Conservation (phyloP, 163 green algal genomes). For the Chlorella variabilis region DNA sequence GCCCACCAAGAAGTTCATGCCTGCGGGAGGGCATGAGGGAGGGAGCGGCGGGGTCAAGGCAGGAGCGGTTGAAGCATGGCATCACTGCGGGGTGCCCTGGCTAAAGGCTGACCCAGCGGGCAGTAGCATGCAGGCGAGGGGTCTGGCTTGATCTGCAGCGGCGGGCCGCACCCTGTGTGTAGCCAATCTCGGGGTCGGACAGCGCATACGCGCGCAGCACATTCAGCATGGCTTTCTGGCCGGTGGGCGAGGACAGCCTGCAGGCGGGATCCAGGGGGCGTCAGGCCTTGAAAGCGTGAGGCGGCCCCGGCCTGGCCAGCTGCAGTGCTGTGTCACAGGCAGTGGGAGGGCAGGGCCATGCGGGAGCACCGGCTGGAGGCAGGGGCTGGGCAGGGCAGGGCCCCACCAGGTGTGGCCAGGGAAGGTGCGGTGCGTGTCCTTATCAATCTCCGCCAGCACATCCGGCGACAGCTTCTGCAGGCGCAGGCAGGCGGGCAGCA, state of each 20-base stretch:
- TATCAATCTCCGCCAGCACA: conserved; percentile 60
- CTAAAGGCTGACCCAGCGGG: too few species aligned
- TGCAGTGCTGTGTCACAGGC: too few species aligned
- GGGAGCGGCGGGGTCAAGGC: neutral
- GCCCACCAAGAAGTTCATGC: conserved; percentile 80
- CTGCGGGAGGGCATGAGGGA: conserved; percentile 18
- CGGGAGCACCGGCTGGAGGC: neutral
- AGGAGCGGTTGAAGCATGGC: too few species aligned
- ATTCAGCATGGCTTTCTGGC: conserved; percentile 55
- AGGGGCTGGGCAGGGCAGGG: neutral
- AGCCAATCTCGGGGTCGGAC: conserved; percentile 55
- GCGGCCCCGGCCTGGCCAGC: too few species aligned
- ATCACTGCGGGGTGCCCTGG: too few species aligned
- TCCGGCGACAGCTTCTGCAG: conserved; percentile 34
- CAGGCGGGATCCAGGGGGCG: neutral
- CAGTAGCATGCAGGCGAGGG: too few species aligned
- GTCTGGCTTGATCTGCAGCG: too few species aligned
- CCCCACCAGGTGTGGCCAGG: conserved; percentile 48
- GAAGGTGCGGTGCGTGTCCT: conserved; percentile 69
- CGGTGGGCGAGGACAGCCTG: conserved; percentile 48
- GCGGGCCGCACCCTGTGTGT: conserved; percentile 49
- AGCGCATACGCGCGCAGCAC: conserved; percentile 64
- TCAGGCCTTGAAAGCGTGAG: too few species aligned
- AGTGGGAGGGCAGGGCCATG: too few species aligned
- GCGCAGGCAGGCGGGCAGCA: too few species aligned